Percentiles rank a stretch among this genome's conserved stretches.
These are phyloP conservation scores for Emydomyces testavorans DNA, from an alignment of 2,329 filamentous ascomycete species.

Conservation along the genomic window DNA sequence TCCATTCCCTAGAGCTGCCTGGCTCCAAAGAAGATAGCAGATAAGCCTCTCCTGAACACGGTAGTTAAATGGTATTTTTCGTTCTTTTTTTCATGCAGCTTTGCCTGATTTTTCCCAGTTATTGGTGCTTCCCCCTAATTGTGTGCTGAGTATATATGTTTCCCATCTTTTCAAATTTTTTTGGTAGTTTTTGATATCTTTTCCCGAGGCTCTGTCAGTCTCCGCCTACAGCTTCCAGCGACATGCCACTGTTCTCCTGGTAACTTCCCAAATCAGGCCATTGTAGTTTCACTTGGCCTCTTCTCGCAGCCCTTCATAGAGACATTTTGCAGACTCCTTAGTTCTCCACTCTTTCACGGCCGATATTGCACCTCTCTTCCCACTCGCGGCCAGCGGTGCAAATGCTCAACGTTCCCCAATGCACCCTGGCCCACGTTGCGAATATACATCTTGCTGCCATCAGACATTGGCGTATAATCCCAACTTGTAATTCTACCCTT, in stretches of 20 bases:
- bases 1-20: too few species aligned
- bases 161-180: constrained; percentile 2
- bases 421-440: constrained; percentile 42
- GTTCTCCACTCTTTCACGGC: constrained; percentile 1
- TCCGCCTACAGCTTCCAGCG: not conserved
- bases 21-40: not conserved
- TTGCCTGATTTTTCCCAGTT: not conserved
- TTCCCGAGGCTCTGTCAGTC: not conserved
- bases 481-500: constrained; percentile 66
- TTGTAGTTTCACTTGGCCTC: not conserved
- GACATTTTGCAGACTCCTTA: not conserved
- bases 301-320: too few species aligned
- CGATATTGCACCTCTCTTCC: constrained; percentile 13
- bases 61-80: constrained; percentile 3
- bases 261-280: not conserved
- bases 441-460: constrained; percentile 56
- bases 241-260: not conserved
- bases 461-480: constrained; percentile 63
- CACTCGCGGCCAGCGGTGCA: constrained; percentile 30
- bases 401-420: constrained; percentile 32
- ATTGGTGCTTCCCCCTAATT: not conserved
- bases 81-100: constrained; percentile 7
- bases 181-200: not conserved
- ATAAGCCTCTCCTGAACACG: not conserved
- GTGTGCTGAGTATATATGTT: constrained; percentile 4